A percentile compares a stretch with the other conserved stretches of the same genome.
Conservation (phyloP, 2,329 filamentous ascomycete genomes). For the Penicillium sumatraense region DNA sequence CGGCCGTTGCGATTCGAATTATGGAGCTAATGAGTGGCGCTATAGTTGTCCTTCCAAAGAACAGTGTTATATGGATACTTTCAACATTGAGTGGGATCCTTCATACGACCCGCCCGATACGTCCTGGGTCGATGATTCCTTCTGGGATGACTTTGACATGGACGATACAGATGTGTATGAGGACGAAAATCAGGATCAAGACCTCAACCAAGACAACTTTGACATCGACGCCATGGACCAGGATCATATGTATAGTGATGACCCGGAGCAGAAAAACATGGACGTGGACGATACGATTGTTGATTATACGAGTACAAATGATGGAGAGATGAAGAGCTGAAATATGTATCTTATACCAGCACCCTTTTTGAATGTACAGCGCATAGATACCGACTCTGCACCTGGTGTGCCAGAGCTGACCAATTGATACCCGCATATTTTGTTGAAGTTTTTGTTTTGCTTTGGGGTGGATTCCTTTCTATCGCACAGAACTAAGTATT, state of each 20-base stretch:
- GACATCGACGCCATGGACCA: background rate
- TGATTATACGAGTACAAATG: background rate
- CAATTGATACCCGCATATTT: constrained; percentile 18
- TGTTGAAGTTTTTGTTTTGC: background rate
- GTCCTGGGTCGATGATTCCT: constrained; percentile 7
- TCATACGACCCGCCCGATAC: constrained; percentile 1
- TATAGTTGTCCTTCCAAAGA: constrained; percentile 32
- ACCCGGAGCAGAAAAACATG: background rate
- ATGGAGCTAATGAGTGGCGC: background rate
- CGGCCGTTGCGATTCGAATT: background rate
- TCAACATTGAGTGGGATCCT: constrained; percentile 23
- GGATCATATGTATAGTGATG: background rate
- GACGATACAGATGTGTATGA: background rate
- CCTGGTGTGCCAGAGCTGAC: constrained; percentile 1
- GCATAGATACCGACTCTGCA: background rate
- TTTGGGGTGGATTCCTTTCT: background rate
- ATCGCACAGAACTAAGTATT: too few relatives aligned
- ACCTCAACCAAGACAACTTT: background rate
- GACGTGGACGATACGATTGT: background rate
- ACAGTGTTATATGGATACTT: constrained; percentile 34
- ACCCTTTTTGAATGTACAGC: too few relatives aligned
- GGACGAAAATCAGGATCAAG: background rate
- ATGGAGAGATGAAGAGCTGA: background rate
- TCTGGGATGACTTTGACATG: background rate
- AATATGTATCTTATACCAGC: background rate